Conservation (phyloP, 192 early-diverging fungal genomes). For the Backusella sp. region DNA sequence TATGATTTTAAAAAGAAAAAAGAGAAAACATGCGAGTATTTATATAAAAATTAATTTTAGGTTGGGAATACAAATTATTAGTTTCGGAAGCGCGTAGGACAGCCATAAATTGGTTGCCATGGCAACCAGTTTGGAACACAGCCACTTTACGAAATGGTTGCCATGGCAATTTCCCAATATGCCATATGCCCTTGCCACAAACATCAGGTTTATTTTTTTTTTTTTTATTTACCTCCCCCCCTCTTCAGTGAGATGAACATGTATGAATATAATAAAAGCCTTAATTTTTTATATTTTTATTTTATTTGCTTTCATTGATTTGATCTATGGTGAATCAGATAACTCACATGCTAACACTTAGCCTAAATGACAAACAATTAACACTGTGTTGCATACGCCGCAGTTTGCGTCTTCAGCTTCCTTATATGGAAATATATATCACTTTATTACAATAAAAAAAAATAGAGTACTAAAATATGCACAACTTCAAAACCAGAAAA, state of each 20-base stretch:
- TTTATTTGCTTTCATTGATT: neutral
- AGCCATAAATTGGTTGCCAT: constrained; percentile 5
- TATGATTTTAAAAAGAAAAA: neutral
- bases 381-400: neutral
- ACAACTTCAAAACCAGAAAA: neutral
- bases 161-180: no score
- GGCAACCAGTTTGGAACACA: constrained; percentile 7
- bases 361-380: neutral
- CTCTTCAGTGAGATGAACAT: neutral
- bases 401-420: neutral
- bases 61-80: neutral
- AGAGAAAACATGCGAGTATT: neutral
- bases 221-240: neutral
- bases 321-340: neutral
- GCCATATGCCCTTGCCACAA: no score
- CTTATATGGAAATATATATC: neutral
- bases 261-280: neutral
- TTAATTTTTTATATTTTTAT: neutral
- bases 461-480: neutral
- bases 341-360: neutral
- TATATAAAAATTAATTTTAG: neutral
- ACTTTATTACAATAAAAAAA: neutral
- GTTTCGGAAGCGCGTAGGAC: neutral
- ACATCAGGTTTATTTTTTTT: neutral
- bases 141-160: neutral